Percentiles rank a stretch among this genome's conserved stretches.
These are phyloP conservation scores for Nigrograna mackinnonii DNA, from an alignment of 2,329 filamentous ascomycete genomes.

Conservation along the genomic window DNA sequence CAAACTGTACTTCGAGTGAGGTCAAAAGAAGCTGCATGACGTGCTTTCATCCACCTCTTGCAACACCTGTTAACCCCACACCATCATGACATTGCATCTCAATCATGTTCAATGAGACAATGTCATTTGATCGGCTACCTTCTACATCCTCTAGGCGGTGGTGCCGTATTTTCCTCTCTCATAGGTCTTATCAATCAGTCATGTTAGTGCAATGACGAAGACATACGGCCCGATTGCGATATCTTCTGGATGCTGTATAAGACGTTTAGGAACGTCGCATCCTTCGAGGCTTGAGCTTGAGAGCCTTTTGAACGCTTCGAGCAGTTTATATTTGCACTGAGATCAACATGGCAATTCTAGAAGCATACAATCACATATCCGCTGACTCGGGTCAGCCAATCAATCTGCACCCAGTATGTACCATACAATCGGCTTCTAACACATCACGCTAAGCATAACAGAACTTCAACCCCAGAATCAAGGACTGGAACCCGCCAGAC, in stretches of 20 bases:
- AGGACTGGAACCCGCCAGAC: slow-evolving; percentile 47
- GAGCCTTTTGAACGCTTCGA: background rate
- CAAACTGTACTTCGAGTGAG: too few relatives aligned
- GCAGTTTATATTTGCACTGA: background rate
- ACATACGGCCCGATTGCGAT: background rate
- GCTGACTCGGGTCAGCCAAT: slow-evolving; percentile 53
- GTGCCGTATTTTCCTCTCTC: background rate
- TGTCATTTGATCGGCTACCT: background rate
- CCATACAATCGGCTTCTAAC: background rate
- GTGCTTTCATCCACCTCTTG: slow-evolving; percentile 1
- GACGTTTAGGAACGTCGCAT: background rate
- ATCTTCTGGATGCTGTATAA: background rate
- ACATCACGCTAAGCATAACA: background rate
- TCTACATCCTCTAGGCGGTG: background rate
- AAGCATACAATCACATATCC: slow-evolving; percentile 53
- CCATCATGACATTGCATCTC: background rate
- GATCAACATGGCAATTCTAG: slow-evolving; percentile 31
- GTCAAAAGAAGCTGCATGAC: slow-evolving; percentile 1
- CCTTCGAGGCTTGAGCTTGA: background rate
- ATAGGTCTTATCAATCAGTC: background rate
- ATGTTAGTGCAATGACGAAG: background rate
- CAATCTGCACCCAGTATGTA: slow-evolving; percentile 45
- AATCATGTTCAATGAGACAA: background rate
- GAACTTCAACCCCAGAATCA: slow-evolving; percentile 58
- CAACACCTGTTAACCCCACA: slow-evolving; percentile 1